Percentiles rank a stretch among this genome's conserved stretches.
These are phyloP conservation scores for Oenanthe sinensis DNA, from an alignment of 129 eudicot genomes.

Conservation along the genomic window DNA sequence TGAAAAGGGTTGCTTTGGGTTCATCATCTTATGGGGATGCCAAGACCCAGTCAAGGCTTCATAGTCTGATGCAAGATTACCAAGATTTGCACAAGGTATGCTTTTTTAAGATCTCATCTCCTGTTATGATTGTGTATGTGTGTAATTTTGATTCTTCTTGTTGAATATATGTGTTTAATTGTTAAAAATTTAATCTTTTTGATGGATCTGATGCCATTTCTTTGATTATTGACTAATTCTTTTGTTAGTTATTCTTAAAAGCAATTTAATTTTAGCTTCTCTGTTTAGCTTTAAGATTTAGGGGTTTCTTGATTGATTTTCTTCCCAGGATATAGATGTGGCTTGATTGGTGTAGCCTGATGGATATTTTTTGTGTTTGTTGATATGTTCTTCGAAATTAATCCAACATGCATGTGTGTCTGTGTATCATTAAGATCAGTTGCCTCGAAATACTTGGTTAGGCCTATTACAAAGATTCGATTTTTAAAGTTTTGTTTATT, in stretches of 20 bases:
- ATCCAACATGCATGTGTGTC: background rate
- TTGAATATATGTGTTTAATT: background rate
- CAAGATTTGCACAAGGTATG: slow-evolving; percentile 52
- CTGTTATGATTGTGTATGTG: slow-evolving; percentile 1
- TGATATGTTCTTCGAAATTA: background rate
- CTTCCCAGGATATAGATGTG: background rate
- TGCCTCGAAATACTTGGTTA: background rate
- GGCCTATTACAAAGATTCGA: background rate
- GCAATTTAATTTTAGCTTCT: background rate
- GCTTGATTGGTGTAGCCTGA: background rate
- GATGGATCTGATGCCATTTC: background rate
- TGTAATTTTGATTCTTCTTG: slow-evolving; percentile 9
- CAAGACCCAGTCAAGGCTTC: slow-evolving; percentile 53
- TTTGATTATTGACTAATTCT: background rate
- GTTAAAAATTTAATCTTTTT: slow-evolving; percentile 12
- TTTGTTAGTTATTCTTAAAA: background rate
- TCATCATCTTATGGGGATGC: slow-evolving; percentile 35
- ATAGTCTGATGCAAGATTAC: slow-evolving; percentile 61
- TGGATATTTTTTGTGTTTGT: background rate
- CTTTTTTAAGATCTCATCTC: slow-evolving; percentile 5
- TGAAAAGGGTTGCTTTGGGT: slow-evolving; percentile 50
- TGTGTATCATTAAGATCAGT: background rate
- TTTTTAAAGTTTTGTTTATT: background rate
- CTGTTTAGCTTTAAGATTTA: background rate
- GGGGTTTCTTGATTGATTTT: background rate